phyloP scores from a whole-genome alignment of 805 yeast species.

The Ogataea philodendri region DNA sequence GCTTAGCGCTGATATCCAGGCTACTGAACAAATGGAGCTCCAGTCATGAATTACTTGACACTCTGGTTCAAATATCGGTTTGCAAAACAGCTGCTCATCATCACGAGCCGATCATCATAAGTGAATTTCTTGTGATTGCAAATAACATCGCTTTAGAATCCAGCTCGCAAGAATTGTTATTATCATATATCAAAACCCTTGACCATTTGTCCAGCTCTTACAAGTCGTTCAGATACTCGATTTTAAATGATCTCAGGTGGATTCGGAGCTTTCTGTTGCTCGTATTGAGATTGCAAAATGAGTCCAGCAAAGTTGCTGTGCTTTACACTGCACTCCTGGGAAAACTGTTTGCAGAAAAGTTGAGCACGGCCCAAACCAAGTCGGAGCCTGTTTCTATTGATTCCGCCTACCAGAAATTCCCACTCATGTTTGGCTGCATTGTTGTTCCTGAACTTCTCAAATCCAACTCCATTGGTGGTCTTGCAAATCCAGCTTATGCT shows the following conservation, averaged over 20 bases:
- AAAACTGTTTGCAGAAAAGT: not conserved
- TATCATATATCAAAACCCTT: no score
- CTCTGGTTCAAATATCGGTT: slow-evolving; percentile 46
- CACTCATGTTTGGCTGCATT: not conserved
- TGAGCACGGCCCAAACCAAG: no score
- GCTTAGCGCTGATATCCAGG: slow-evolving; percentile 47
- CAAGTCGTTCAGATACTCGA: not conserved
- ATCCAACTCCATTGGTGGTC: no score
- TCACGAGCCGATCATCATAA: slow-evolving; percentile 4
- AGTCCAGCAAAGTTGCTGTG: no score
- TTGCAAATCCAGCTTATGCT: no score
- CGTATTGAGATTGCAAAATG: not conserved
- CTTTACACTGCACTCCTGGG: not conserved
- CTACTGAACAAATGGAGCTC: slow-evolving; percentile 48
- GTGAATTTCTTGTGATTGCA: slow-evolving; percentile 4
- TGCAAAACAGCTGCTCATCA: slow-evolving; percentile 33
- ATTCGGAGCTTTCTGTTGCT: not conserved
- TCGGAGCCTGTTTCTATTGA: slow-evolving; percentile 3
- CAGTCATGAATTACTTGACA: slow-evolving; percentile 42
- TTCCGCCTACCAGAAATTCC: slow-evolving; percentile 1
- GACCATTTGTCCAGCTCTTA: not conserved
- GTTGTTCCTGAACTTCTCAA: slow-evolving; percentile 2
- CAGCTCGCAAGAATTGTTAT: no score
- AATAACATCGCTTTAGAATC: not conserved
- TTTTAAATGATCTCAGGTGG: not conserved